Evolutionary conservation across 768 basidiomycete species (phyloP).

Genomic region (Suillus decipiens): DNA sequence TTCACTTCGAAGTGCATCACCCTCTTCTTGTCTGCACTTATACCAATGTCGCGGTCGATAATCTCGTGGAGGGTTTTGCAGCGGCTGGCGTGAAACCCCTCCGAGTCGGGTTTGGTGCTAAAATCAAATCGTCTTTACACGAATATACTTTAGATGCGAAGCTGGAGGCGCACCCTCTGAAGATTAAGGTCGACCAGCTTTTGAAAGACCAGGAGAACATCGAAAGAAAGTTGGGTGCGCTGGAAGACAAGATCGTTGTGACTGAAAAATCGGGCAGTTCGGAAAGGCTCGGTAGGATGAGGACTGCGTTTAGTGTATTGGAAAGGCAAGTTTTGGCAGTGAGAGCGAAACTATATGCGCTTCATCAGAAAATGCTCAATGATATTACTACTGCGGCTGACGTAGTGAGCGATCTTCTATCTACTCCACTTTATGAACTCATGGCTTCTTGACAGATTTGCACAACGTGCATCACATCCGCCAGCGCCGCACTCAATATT

Average conservation of each 20-base stretch:
- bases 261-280: slow-evolving; percentile 19
- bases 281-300: slow-evolving; percentile 33
- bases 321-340: slow-evolving; percentile 35
- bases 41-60: slow-evolving; percentile 92
- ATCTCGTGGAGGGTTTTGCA: slow-evolving; percentile 77
- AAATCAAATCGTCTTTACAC: slow-evolving; percentile 56
- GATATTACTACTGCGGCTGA: slow-evolving; percentile 68
- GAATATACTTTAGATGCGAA: slow-evolving; percentile 65
- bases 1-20: slow-evolving; percentile 77
- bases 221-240: slow-evolving; percentile 23
- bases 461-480: slow-evolving; percentile 85
- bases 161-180: slow-evolving; percentile 60
- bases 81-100: slow-evolving; percentile 66
- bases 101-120: slow-evolving; percentile 68
- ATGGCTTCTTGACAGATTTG: slow-evolving; percentile 58
- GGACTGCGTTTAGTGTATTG: slow-evolving; percentile 22
- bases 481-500: slow-evolving; percentile 60
- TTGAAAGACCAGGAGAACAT: slow-evolving; percentile 40
- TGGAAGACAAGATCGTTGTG: slow-evolving; percentile 29
- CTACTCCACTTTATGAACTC: slow-evolving; percentile 8
- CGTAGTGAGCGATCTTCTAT: slow-evolving; percentile 54
- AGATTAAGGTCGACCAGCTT: slow-evolving; percentile 42
- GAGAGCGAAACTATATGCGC: slow-evolving; percentile 49
- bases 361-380: slow-evolving; percentile 63
- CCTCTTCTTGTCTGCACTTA: slow-evolving; percentile 92